A percentile compares a stretch with the other conserved stretches of the same genome.
Evolutionary conservation across 441 rosid species (phyloP).

Genomic region (Adansonia grandidieri): DNA sequence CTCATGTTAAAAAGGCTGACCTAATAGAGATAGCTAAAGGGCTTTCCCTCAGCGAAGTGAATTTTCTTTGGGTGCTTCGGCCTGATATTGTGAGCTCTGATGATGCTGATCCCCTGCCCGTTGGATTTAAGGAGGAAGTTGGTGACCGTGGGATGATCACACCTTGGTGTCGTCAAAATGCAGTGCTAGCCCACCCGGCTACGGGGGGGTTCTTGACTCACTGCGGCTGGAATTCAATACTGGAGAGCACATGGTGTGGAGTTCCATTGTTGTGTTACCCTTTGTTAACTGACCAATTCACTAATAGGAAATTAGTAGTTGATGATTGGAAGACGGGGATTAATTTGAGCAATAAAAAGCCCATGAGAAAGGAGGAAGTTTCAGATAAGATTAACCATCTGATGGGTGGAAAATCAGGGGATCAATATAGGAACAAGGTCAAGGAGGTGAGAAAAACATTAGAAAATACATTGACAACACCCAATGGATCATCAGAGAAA

Average conservation of each 20-base stretch:
- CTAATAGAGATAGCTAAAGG: constrained; percentile 58
- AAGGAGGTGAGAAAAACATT: constrained; percentile 45
- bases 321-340: constrained; percentile 71
- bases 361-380: constrained; percentile 47
- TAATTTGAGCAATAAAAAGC: constrained; percentile 44
- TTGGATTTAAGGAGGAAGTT: constrained; percentile 44
- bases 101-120: constrained; percentile 46
- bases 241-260: constrained; percentile 59
- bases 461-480: constrained; percentile 38
- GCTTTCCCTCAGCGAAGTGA: constrained; percentile 44
- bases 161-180: constrained; percentile 66
- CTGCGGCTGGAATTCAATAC: constrained; percentile 73
- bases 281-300: constrained; percentile 61
- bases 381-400: constrained; percentile 43
- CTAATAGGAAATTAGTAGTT: constrained; percentile 68
- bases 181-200: constrained; percentile 51
- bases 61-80: constrained; percentile 68
- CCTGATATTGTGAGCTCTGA: constrained; percentile 50
- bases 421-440: constrained; percentile 40
- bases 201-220: constrained; percentile 69
- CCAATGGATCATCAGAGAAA: constrained; percentile 52
- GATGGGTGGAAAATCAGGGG: constrained; percentile 47
- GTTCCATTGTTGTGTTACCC: constrained; percentile 64
- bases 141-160: constrained; percentile 50
- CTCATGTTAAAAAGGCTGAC: constrained; percentile 43